Evolutionary conservation across 139 green algal species (phyloP), one percentile per base, ranked within the genome.

Genomic region (Volvox africanus): DNA sequence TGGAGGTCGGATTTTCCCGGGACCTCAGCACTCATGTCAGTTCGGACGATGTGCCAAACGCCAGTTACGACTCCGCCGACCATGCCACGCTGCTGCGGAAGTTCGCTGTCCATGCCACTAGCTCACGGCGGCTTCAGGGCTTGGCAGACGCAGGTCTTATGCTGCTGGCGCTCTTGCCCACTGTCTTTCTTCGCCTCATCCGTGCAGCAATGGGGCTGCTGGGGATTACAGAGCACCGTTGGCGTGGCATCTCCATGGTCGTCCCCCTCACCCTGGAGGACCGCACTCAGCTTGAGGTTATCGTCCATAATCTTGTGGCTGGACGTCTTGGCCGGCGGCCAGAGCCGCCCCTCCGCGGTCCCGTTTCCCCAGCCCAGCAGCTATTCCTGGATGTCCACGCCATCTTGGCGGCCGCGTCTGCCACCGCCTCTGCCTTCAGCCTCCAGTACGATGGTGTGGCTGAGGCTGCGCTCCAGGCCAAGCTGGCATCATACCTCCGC

Each of bases 221-320:
- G 35, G 92, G 92, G 44, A 61, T 94, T 2, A 92, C 76, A 0
- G 92, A 94, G 77, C 92, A 94, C 77, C 88, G 81, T 2, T 93
- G 91, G 87, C 84, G 82, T 44, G 90, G 90, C 67, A 88, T 93
- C 19, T 88, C 90, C n/a, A 88, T 91, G 62, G 37, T 80, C 65
- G 65, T 78, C 21, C 76, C 86, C 3, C 77, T 93, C 0, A 89
- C n/a, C 13, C n/a, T 36, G 26, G 65, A 89, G 35, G 90, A 90
- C 90, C 88, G 65, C 28, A 44, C 44, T n/a, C 82, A 88, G 73
- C 76, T 92, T 11, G 73, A 82, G 76, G 21, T 82, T 0, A 69
- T 50, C 13, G 73, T 76, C 2, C 16, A 20, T 28, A 86, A 80
- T 33, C 89, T 92, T 12, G 35, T 73, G 13, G 73, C 82, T 0